A percentile compares a stretch with the other conserved stretches of the same genome.
Evolutionary conservation across 1,284 basidiomycete species (phyloP).

Genomic region (Phellinidium pouzarii): DNA sequence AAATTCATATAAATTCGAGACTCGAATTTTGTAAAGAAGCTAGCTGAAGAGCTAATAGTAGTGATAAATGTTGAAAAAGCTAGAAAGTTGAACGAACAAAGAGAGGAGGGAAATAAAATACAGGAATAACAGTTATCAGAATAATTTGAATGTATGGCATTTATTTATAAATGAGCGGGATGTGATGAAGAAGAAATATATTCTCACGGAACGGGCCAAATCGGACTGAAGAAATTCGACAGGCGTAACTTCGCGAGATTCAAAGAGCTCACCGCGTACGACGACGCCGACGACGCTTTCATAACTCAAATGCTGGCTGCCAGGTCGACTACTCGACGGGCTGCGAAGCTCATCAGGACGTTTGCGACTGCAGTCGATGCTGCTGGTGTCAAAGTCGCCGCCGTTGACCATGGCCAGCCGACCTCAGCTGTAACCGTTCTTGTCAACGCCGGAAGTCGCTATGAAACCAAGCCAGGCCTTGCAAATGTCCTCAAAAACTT

Average conservation of each 20-base stretch:
- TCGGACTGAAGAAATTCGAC: conserved; percentile 12
- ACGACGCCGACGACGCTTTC: conserved; percentile 3
- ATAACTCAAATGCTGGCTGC: conserved; percentile 44
- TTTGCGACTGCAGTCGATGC: conserved; percentile 78
- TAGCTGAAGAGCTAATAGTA: no score
- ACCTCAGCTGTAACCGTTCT: conserved; percentile 84
- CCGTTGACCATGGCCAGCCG: conserved; percentile 73
- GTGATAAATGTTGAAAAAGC: no score
- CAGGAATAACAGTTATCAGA: no score
- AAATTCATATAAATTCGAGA: no score
- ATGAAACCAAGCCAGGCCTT: conserved; percentile 79
- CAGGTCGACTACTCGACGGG: conserved; percentile 47
- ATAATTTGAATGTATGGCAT: no score
- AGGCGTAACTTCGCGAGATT: neutral
- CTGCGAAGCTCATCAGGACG: conserved; percentile 53
- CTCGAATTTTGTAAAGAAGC: no score
- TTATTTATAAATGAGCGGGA: no score
- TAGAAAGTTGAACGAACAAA: neutral
- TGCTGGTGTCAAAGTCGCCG: conserved; percentile 79
- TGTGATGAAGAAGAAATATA: neutral
- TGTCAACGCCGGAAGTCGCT: conserved; percentile 86
- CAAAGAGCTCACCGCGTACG: conserved; percentile 6
- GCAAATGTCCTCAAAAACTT: conserved; percentile 94
- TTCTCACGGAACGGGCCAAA: conserved; percentile 6
- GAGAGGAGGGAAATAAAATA: no score